These are phyloP conservation scores for Daedaleopsis nitida DNA, from an alignment of 768 basidiomycete species.

Conservation along the genomic window DNA sequence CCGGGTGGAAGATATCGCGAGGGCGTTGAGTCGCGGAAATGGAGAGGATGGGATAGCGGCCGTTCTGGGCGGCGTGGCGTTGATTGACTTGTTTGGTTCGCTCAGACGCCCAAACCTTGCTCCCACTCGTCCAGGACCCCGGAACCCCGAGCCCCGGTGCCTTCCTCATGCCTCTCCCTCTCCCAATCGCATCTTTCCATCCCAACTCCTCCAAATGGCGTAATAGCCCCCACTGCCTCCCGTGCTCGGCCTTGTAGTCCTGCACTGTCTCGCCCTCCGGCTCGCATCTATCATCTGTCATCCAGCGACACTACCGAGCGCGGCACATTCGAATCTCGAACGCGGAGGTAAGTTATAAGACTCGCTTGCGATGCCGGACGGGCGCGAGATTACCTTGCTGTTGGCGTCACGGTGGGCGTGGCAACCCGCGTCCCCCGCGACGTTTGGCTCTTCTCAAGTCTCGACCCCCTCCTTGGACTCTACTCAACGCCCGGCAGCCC, in stretches of 20 bases:
- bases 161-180: neutral
- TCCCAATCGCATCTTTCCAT: constrained; percentile 2
- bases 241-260: neutral
- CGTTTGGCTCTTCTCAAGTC: neutral
- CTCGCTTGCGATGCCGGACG: neutral
- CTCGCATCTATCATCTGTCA: constrained; percentile 8
- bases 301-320: too few relatives aligned
- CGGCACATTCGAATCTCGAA: neutral
- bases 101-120: constrained; percentile 28
- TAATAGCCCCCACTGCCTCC: neutral
- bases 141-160: constrained; percentile 11
- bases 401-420: neutral
- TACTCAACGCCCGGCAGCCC: constrained; percentile 19
- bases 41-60: constrained; percentile 17
- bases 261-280: neutral
- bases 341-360: neutral
- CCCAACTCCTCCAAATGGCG: neutral
- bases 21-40: constrained; percentile 22
- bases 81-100: constrained; percentile 30
- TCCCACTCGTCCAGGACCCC: constrained; percentile 31
- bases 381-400: neutral
- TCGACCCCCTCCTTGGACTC: constrained; percentile 2
- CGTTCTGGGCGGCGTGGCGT: constrained; percentile 31
- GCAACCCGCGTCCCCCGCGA: too few relatives aligned
- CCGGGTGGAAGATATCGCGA: constrained; percentile 8